A percentile compares a stretch with the other conserved stretches of the same genome.
Evolutionary conservation across 2,329 filamentous ascomycete genomes (phyloP).

Genomic region (Epichloe festucae): DNA sequence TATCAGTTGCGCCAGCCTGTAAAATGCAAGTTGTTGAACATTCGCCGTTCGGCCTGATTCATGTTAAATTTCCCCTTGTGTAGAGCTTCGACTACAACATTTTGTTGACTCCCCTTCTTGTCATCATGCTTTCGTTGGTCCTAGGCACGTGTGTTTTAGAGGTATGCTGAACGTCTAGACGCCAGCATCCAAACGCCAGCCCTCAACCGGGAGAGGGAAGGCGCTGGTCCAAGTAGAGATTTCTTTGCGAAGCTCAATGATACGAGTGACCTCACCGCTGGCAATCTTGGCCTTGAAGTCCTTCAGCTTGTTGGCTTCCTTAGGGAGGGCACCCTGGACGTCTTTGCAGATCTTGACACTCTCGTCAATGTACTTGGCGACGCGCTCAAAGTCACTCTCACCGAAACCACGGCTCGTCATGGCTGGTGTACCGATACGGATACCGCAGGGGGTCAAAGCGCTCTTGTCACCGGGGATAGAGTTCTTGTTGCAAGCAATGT

Average conservation of each 20-base stretch:
- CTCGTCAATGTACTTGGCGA: constrained; percentile 79
- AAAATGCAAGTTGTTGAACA: constrained; percentile 16
- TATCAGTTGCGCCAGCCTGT: constrained; percentile 10
- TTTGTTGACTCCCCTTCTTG: neutral
- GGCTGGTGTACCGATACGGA: constrained; percentile 91
- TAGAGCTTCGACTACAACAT: constrained; percentile 1
- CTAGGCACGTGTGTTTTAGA: neutral
- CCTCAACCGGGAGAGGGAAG: constrained; percentile 85
- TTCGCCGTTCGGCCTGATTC: constrained; percentile 10
- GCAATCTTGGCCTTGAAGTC: constrained; percentile 95
- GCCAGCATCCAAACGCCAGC: constrained; percentile 50
- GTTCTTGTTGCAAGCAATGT: constrained; percentile 99
- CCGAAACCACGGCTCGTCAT: constrained; percentile 96
- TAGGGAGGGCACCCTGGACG: constrained; percentile 72
- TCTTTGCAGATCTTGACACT: constrained; percentile 84
- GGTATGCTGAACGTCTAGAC: constrained; percentile 27
- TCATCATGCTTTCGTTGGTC: neutral
- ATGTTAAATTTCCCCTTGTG: constrained; percentile 12
- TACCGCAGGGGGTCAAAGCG: constrained; percentile 83
- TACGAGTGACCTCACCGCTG: constrained; percentile 63
- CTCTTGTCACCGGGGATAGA: constrained; percentile 95
- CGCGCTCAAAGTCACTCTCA: constrained; percentile 80
- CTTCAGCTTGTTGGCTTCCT: constrained; percentile 98
- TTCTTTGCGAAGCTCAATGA: constrained; percentile 78
- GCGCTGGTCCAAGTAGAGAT: constrained; percentile 73